Conservation (phyloP, 2,329 filamentous ascomycete species). For the Truncatella angustata region DNA sequence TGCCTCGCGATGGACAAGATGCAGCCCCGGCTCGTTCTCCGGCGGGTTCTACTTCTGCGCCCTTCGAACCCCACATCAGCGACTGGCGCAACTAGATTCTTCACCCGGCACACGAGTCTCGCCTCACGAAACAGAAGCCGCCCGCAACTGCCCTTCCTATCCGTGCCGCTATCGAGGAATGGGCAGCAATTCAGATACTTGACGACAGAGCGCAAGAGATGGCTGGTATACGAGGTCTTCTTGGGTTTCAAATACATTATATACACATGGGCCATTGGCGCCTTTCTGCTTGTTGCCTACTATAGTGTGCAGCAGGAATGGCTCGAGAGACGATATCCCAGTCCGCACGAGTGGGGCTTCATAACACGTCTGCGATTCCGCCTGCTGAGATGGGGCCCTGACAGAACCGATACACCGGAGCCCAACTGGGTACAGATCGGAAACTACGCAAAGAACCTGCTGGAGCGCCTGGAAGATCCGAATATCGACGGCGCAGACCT, state of each 20-base stretch:
- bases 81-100: constrained; percentile 36
- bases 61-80: constrained; percentile 7
- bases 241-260: constrained; percentile 66
- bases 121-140: constrained; percentile 34
- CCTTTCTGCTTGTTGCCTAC: constrained; percentile 58
- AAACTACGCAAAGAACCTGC: constrained; percentile 54
- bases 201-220: constrained; percentile 73
- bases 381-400: constrained; percentile 58
- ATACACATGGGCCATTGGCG: constrained; percentile 63
- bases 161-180: constrained; percentile 35
- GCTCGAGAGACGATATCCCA: constrained; percentile 74
- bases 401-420: constrained; percentile 50
- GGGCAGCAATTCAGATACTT: constrained; percentile 65
- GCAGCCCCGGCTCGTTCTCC: constrained; percentile 18
- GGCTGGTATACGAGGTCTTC: constrained; percentile 68
- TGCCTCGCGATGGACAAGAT: no score
- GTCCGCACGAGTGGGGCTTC: constrained; percentile 78
- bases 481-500: constrained; percentile 67
- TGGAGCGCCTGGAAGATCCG: constrained; percentile 68
- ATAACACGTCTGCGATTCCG: constrained; percentile 67
- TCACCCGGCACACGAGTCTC: constrained; percentile 56
- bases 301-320: constrained; percentile 71
- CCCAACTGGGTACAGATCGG: constrained; percentile 71
- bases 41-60: constrained; percentile 17
- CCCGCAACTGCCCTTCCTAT: constrained; percentile 52